Percentiles rank a stretch among this genome's conserved stretches.
Evolutionary conservation across 106 monocot species (phyloP).

Genomic region (Agapanthus africanus): DNA sequence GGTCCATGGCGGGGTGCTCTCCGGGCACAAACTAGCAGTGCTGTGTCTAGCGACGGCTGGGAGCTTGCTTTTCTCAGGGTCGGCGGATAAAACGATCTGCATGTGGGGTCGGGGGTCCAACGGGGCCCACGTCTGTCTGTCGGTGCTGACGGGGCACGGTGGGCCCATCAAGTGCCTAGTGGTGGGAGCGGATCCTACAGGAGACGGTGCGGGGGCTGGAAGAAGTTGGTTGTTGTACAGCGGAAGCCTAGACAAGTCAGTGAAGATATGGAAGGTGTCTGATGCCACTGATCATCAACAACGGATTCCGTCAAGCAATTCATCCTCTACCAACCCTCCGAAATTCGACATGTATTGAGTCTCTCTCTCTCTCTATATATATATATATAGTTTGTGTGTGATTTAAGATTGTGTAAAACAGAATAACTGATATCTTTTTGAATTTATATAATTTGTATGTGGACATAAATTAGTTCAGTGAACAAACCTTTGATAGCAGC

Average conservation of each 20-base stretch:
- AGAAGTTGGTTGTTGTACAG: slow-evolving; percentile 41
- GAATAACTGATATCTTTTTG: too few relatives aligned
- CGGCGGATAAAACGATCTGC: slow-evolving; percentile 57
- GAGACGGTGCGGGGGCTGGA: background rate
- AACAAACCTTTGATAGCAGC: too few relatives aligned
- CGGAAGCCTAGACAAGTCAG: slow-evolving; percentile 50
- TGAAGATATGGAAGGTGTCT: slow-evolving; percentile 26
- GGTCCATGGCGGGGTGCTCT: slow-evolving; percentile 14
- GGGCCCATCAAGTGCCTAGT: slow-evolving; percentile 40
- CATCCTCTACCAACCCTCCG: background rate
- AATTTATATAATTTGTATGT: too few relatives aligned
- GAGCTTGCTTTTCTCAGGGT: slow-evolving; percentile 44
- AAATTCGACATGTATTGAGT: background rate
- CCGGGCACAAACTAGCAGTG: slow-evolving; percentile 56
- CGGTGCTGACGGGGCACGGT: slow-evolving; percentile 25
- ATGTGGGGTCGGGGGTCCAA: slow-evolving; percentile 31
- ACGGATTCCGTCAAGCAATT: background rate
- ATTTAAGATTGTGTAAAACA: too few relatives aligned
- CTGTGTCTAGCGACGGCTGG: slow-evolving; percentile 52
- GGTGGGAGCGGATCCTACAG: slow-evolving; percentile 11
- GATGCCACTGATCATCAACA: background rate
- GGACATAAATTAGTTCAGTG: too few relatives aligned
- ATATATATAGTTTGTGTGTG: too few relatives aligned
- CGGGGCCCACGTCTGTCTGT: slow-evolving; percentile 23
- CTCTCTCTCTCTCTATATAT: too few relatives aligned